Percentiles rank a stretch among this genome's conserved stretches.
Conservation (phyloP, 805 yeast species). For the Saccharomycopsis javanensis region DNA sequence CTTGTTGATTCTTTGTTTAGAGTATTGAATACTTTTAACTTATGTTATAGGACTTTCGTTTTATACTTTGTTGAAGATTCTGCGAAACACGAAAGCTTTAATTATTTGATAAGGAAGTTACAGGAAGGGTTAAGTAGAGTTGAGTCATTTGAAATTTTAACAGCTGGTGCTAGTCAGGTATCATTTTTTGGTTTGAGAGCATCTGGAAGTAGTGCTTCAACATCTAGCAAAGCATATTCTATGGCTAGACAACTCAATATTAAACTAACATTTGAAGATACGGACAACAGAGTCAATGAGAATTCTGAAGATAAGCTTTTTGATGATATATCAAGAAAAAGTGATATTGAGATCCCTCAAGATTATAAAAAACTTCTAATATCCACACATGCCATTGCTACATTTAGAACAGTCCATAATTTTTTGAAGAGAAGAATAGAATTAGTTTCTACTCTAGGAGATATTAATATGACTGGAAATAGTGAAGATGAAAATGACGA, state of each 20-base stretch:
- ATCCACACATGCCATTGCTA: constrained; percentile 52
- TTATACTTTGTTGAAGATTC: constrained; percentile 23
- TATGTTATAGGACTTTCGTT: constrained; percentile 37
- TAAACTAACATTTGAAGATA: constrained; percentile 36
- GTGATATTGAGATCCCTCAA: constrained; percentile 22
- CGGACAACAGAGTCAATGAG: background rate
- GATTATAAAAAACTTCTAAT: constrained; percentile 28
- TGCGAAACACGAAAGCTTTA: constrained; percentile 20
- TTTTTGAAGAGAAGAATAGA: constrained; percentile 36
- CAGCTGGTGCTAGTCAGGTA: constrained; percentile 27
- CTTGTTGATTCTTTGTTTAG: constrained; percentile 36
- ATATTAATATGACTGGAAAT: background rate
- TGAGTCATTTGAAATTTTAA: constrained; percentile 57
- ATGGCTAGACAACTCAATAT: constrained; percentile 66
- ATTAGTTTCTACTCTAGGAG: constrained; percentile 22
- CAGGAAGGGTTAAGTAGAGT: constrained; percentile 67
- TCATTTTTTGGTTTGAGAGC: constrained; percentile 4
- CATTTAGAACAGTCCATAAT: constrained; percentile 41
- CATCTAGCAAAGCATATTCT: constrained; percentile 41
- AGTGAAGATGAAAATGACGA: constrained; percentile 1
- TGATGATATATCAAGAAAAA: background rate
- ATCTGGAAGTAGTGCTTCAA: background rate
- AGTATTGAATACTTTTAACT: constrained; percentile 26
- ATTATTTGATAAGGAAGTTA: constrained; percentile 43
- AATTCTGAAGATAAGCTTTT: background rate